phyloP scores from a whole-genome alignment of 768 basidiomycete species.

The Phanerochaete carnosa region DNA sequence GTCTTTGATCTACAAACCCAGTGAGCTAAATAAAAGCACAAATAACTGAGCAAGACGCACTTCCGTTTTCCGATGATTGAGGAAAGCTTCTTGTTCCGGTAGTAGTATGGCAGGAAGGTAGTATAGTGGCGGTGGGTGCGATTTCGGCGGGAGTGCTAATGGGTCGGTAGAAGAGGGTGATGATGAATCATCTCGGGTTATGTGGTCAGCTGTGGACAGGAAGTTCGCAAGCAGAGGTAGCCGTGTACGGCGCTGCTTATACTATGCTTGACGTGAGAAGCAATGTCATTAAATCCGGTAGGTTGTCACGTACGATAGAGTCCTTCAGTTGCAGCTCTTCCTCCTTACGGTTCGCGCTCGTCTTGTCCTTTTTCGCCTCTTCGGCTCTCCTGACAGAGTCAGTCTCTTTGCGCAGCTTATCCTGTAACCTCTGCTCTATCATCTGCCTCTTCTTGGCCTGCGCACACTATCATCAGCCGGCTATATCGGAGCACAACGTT shows the following conservation, averaged over 20 bases:
- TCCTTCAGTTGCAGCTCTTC: constrained; percentile 81
- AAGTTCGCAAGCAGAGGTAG: constrained; percentile 75
- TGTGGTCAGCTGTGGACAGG: constrained; percentile 68
- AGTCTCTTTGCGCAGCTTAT: constrained; percentile 81
- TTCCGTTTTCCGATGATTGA: constrained; percentile 59
- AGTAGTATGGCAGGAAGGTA: constrained; percentile 72
- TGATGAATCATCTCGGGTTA: constrained; percentile 37
- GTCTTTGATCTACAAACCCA: constrained; percentile 46
- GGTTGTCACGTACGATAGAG: constrained; percentile 59
- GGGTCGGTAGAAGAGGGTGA: constrained; percentile 28
- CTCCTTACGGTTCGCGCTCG: constrained; percentile 70
- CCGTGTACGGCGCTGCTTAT: constrained; percentile 69
- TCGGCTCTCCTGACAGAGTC: constrained; percentile 82
- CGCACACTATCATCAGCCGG: neutral
- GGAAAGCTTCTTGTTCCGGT: constrained; percentile 66
- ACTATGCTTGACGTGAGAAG: constrained; percentile 36
- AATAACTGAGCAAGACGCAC: constrained; percentile 32
- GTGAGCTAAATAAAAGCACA: constrained; percentile 1
- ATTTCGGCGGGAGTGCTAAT: constrained; percentile 49
- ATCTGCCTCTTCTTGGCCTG: constrained; percentile 83
- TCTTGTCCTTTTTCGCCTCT: constrained; percentile 84
- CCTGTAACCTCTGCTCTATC: constrained; percentile 82
- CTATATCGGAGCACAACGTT: neutral
- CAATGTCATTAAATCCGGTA: neutral
- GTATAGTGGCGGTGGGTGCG: constrained; percentile 74